Conservation (phyloP, 495 filamentous ascomycete genomes). For the Hypoxylon lenormandii region DNA sequence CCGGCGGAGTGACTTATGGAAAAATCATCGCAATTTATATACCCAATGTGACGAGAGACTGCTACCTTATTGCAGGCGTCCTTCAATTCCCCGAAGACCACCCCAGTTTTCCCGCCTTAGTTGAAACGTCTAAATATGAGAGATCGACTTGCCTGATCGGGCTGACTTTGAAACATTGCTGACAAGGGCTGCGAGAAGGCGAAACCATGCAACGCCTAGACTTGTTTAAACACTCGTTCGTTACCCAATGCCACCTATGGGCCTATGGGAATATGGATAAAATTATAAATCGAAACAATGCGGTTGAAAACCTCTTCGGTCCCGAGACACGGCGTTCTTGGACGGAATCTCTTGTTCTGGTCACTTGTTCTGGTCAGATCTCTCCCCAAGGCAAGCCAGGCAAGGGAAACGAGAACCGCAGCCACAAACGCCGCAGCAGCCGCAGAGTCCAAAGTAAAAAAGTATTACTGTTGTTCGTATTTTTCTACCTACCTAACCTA, state of each 20-base stretch:
- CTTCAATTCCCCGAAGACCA: slow-evolving; percentile 47
- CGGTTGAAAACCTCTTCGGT: slow-evolving; percentile 24
- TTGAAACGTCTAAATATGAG: slow-evolving; percentile 52
- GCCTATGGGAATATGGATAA: no score
- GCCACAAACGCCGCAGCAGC: slow-evolving; percentile 34
- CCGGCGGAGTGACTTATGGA: slow-evolving; percentile 38
- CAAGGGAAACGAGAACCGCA: slow-evolving; percentile 28
- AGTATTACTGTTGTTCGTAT: slow-evolving; percentile 48
- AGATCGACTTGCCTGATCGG: slow-evolving; percentile 51
- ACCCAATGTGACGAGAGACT: slow-evolving; percentile 35
- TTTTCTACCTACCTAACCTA: slow-evolving; percentile 35
- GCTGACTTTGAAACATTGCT: slow-evolving; percentile 47
- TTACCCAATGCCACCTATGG: slow-evolving; percentile 3
- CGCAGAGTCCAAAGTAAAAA: slow-evolving; percentile 11
- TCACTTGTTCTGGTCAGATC: slow-evolving; percentile 19
- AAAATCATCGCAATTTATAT: slow-evolving; percentile 42
- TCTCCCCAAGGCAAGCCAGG: slow-evolving; percentile 14
- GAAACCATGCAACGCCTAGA: slow-evolving; percentile 39
- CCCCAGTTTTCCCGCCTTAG: slow-evolving; percentile 47
- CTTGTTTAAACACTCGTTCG: slow-evolving; percentile 1
- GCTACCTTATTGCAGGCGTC: slow-evolving; percentile 47
- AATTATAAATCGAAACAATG: slow-evolving; percentile 27
- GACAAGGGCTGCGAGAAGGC: slow-evolving; percentile 49
- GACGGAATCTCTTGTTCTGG: slow-evolving; percentile 21
- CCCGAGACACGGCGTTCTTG: slow-evolving; percentile 43